A percentile compares a stretch with the other conserved stretches of the same genome.
Evolutionary conservation across 2,329 filamentous ascomycete genomes (phyloP).

Genomic region (Cercospora janseana): DNA sequence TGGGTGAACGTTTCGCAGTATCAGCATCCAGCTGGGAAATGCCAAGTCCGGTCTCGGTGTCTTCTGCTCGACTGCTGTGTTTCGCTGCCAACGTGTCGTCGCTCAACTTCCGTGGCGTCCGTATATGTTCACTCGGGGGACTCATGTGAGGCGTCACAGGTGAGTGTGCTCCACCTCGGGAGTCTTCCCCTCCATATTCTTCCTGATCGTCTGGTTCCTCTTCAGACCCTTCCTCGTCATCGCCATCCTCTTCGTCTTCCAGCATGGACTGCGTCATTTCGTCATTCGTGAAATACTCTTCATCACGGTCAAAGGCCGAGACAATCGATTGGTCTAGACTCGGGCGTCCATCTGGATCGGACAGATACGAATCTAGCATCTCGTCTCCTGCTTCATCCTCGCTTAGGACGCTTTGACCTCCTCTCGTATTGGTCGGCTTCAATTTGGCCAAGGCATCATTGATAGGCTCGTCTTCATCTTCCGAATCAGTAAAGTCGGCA

Average conservation of each 20-base stretch:
- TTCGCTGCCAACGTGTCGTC: neutral
- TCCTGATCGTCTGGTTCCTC: conserved; percentile 17
- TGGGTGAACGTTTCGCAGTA: neutral
- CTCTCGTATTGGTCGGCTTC: conserved; percentile 15
- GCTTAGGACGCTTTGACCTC: conserved; percentile 29
- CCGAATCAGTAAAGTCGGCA: conserved; percentile 84
- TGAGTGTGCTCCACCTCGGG: conserved; percentile 16
- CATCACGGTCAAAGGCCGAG: conserved; percentile 21
- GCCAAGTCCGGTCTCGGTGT: conserved; percentile 7
- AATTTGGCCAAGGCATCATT: conserved; percentile 17
- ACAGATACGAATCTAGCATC: conserved; percentile 24
- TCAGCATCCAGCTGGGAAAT: conserved; percentile 2
- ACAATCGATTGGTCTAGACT: conserved; percentile 27
- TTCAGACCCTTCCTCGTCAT: conserved; percentile 22
- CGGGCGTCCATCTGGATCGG: conserved; percentile 19
- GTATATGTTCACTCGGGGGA: neutral
- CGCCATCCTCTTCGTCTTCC: conserved; percentile 32
- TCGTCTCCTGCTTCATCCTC: conserved; percentile 37
- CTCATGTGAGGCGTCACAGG: conserved; percentile 18
- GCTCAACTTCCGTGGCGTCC: conserved; percentile 6
- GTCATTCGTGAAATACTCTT: conserved; percentile 15
- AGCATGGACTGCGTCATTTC: conserved; percentile 20
- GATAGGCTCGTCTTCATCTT: conserved; percentile 53
- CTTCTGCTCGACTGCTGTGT: neutral
- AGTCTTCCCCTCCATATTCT: conserved; percentile 20